Evolutionary conservation across 768 basidiomycete species (phyloP).

Genomic region (Leccinum subgranulosum): DNA sequence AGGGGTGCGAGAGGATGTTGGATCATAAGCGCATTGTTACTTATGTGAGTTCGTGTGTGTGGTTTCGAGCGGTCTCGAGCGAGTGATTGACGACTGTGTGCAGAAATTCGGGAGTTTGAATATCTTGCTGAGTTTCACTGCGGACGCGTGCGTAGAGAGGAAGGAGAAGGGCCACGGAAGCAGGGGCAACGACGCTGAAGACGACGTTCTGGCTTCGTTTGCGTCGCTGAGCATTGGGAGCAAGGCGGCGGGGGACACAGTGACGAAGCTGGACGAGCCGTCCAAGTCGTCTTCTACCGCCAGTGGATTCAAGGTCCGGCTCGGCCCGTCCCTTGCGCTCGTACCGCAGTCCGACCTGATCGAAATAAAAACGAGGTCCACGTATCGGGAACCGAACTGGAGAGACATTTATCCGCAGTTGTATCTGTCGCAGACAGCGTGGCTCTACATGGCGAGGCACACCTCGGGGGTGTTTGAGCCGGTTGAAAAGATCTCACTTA

Average conservation of each 20-base stretch:
- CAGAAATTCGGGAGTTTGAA: constrained; percentile 59
- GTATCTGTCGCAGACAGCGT: constrained; percentile 64
- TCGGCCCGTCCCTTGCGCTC: constrained; percentile 24
- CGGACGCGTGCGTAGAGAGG: constrained; percentile 39
- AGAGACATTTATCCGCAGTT: constrained; percentile 61
- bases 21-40: constrained; percentile 62
- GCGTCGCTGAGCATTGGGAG: constrained; percentile 19
- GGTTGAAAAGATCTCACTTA: constrained; percentile 45
- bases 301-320: constrained; percentile 16
- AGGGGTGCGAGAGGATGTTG: constrained; percentile 47
- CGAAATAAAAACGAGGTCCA: constrained; percentile 35
- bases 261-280: no score
- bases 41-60: constrained; percentile 45
- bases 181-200: constrained; percentile 15
- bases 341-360: constrained; percentile 36
- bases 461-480: constrained; percentile 48
- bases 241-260: neutral
- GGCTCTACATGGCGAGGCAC: constrained; percentile 60
- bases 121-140: constrained; percentile 56
- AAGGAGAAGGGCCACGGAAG: neutral
- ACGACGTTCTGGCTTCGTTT: constrained; percentile 27
- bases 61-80: no score
- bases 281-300: neutral
- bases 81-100: neutral
- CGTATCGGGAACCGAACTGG: constrained; percentile 46